Evolutionary conservation across 768 basidiomycete genomes (phyloP).

Genomic region (Mycena kentingensis): DNA sequence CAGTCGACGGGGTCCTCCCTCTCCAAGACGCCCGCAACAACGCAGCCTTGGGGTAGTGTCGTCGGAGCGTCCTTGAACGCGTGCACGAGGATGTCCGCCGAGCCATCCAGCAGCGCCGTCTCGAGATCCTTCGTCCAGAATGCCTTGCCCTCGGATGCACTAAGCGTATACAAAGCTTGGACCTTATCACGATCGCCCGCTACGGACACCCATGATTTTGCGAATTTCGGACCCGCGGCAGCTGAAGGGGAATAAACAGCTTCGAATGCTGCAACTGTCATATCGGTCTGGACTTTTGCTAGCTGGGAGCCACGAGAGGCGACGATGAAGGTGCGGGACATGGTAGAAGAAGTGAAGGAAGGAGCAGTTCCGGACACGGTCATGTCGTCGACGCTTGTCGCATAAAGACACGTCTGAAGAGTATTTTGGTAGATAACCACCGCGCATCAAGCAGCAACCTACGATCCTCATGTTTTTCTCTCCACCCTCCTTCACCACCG

Average conservation of each 20-base stretch:
- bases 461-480: too few species aligned
- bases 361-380: neutral
- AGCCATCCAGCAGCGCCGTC: slow-evolving; percentile 67
- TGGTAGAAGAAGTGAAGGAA: neutral
- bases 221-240: slow-evolving; percentile 39
- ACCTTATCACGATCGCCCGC: slow-evolving; percentile 92
- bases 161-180: slow-evolving; percentile 77
- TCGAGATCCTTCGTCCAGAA: slow-evolving; percentile 98
- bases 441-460: too few species aligned
- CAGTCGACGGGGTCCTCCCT: slow-evolving; percentile 90
- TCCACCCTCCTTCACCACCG: neutral
- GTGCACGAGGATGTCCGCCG: slow-evolving; percentile 92
- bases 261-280: slow-evolving; percentile 65
- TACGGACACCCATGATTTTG: slow-evolving; percentile 54
- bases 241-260: slow-evolving; percentile 50
- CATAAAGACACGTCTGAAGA: too few species aligned
- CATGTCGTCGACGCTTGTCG: neutral
- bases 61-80: slow-evolving; percentile 94
- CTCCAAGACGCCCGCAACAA: slow-evolving; percentile 81
- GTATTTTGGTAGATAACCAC: too few species aligned
- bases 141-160: slow-evolving; percentile 66
- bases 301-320: slow-evolving; percentile 87
- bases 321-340: slow-evolving; percentile 57
- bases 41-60: slow-evolving; percentile 77
- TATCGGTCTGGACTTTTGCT: slow-evolving; percentile 85